Evolutionary conservation across 2,329 filamentous ascomycete genomes (phyloP).

Genomic region (Monilinia fructigena): DNA sequence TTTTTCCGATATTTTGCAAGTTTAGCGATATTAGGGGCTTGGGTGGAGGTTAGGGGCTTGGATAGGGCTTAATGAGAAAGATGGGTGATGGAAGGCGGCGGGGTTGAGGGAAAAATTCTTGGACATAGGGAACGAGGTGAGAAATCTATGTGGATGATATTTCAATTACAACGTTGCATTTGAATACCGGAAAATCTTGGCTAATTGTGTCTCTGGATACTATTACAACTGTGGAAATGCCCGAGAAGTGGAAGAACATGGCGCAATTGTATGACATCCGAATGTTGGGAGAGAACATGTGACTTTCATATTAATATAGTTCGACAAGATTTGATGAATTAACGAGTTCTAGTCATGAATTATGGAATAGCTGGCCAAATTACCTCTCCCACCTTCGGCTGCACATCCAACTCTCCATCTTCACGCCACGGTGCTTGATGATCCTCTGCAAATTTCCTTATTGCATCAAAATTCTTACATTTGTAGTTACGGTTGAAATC

Average conservation of each 20-base stretch:
- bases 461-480: slow-evolving; percentile 52
- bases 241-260: neutral
- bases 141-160: neutral
- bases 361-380: slow-evolving; percentile 34
- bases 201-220: neutral
- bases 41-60: slow-evolving; percentile 21
- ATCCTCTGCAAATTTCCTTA: slow-evolving; percentile 50
- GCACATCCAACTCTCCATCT: slow-evolving; percentile 34
- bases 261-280: neutral
- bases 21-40: slow-evolving; percentile 23
- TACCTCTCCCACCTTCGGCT: slow-evolving; percentile 29
- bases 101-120: neutral
- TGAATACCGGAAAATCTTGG: neutral
- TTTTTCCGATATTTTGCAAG: slow-evolving; percentile 24
- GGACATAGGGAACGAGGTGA: neutral
- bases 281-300: neutral
- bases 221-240: neutral
- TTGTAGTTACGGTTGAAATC: slow-evolving; percentile 54
- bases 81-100: neutral
- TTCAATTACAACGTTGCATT: neutral
- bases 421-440: slow-evolving; percentile 44
- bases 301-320: neutral
- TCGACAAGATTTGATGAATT: neutral
- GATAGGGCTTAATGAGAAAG: neutral
- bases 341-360: neutral